A percentile compares a stretch with the other conserved stretches of the same genome.
Conservation (phyloP, 1,284 basidiomycete species). For the Tetrapyrgos nigripes region DNA sequence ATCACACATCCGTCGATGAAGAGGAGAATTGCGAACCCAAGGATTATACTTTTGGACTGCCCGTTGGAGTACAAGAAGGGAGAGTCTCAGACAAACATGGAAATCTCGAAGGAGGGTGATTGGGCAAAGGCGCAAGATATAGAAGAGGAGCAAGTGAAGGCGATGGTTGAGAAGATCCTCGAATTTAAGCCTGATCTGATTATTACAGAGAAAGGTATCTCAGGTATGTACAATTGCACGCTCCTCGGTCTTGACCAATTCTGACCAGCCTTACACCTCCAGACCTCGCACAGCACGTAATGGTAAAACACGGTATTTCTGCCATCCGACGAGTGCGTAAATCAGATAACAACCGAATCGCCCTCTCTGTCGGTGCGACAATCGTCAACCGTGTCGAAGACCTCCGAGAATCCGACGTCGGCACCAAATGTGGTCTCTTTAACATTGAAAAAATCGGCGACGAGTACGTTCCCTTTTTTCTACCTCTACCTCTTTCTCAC, state of each 20-base stretch:
- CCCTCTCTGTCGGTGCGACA: slow-evolving; percentile 93
- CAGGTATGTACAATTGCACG: slow-evolving; percentile 58
- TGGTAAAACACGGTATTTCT: slow-evolving; percentile 90
- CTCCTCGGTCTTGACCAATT: neutral
- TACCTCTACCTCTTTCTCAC: slow-evolving; percentile 6
- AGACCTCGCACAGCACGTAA: slow-evolving; percentile 95
- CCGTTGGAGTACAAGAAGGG: slow-evolving; percentile 99
- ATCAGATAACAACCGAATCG: slow-evolving; percentile 98
- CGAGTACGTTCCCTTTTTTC: slow-evolving; percentile 65
- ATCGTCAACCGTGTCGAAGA: slow-evolving; percentile 98
- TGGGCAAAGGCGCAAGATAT: slow-evolving; percentile 95
- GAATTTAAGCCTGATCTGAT: slow-evolving; percentile 96
- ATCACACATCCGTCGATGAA: slow-evolving; percentile 99
- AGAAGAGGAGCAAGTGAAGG: slow-evolving; percentile 97
- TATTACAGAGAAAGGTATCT: slow-evolving; percentile 98
- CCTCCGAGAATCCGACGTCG: slow-evolving; percentile 90
- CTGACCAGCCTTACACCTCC: slow-evolving; percentile 7
- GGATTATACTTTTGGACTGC: slow-evolving; percentile 93
- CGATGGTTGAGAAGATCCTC: slow-evolving; percentile 86
- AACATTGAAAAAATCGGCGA: slow-evolving; percentile 97
- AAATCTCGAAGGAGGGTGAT: slow-evolving; percentile 94
- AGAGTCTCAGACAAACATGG: slow-evolving; percentile 98
- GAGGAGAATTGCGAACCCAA: slow-evolving; percentile 88
- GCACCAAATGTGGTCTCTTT: slow-evolving; percentile 94
- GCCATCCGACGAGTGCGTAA: slow-evolving; percentile 96